phyloP scores from a whole-genome alignment of 2,329 filamentous ascomycete genomes.

The Alternaria dauci region DNA sequence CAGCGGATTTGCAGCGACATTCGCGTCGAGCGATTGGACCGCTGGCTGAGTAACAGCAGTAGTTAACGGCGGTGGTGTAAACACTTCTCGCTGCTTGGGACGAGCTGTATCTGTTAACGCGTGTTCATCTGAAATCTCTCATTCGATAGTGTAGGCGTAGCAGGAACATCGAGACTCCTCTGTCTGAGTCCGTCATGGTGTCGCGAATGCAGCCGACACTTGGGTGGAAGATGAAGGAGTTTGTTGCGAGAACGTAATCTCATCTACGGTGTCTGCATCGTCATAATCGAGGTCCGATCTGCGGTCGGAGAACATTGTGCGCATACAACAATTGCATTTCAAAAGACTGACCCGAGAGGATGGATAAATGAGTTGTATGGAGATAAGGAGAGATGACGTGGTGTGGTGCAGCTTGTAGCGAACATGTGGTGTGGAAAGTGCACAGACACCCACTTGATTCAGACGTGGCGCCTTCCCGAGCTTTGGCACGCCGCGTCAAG shows the following conservation, averaged over 20 bases:
- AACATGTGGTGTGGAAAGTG: not conserved
- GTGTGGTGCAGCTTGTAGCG: not conserved
- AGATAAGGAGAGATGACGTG: not conserved
- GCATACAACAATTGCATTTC: not conserved
- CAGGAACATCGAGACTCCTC: not conserved
- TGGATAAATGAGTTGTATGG: not conserved
- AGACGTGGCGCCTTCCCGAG: not conserved
- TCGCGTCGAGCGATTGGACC: not conserved
- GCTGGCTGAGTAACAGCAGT: not conserved
- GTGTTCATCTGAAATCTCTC: not conserved
- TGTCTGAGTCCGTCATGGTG: no score
- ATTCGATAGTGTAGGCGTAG: not conserved
- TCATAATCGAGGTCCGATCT: not conserved
- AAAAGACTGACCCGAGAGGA: no score
- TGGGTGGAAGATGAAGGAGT: not conserved
- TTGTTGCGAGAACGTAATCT: not conserved
- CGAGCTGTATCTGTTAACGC: not conserved
- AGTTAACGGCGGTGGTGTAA: not conserved
- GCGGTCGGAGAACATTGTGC: not conserved
- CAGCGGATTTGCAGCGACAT: no score
- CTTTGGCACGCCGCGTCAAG: not conserved
- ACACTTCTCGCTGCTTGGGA: not conserved
- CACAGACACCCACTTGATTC: not conserved
- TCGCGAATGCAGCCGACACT: no score
- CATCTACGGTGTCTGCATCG: not conserved